phyloP scores from a whole-genome alignment of 768 basidiomycete species.

The Fistulinella prunicolor region DNA sequence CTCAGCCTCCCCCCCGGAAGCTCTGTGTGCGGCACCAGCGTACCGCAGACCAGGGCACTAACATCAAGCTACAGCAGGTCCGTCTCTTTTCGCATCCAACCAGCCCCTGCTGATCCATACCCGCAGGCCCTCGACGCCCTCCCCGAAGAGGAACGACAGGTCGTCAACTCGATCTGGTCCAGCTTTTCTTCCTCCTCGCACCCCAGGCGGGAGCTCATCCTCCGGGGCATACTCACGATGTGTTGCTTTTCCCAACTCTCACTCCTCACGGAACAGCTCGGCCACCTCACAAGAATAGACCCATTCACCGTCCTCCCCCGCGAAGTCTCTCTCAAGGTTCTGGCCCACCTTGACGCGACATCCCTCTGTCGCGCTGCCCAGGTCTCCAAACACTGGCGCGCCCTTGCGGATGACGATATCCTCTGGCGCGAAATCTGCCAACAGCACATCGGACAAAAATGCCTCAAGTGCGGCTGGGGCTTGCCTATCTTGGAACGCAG shows the following conservation, averaged over 20 bases:
- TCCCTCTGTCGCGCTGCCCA: slow-evolving; percentile 93
- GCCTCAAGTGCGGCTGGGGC: slow-evolving; percentile 96
- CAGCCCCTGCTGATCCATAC: slow-evolving; percentile 7
- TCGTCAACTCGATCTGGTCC: slow-evolving; percentile 92
- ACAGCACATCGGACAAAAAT: slow-evolving; percentile 97
- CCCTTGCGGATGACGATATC: slow-evolving; percentile 90
- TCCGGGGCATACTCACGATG: slow-evolving; percentile 97
- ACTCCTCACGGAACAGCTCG: slow-evolving; percentile 88
- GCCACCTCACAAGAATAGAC: slow-evolving; percentile 92
- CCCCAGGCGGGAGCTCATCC: slow-evolving; percentile 86
- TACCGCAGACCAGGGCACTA: slow-evolving; percentile 95
- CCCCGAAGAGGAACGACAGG: slow-evolving; percentile 79
- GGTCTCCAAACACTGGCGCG: slow-evolving; percentile 80
- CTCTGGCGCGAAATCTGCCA: slow-evolving; percentile 97
- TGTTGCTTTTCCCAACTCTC: slow-evolving; percentile 99
- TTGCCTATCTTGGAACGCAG: slow-evolving; percentile 85
- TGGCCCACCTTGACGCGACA: slow-evolving; percentile 86
- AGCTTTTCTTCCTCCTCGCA: slow-evolving; percentile 95
- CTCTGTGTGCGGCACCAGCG: slow-evolving; percentile 92
- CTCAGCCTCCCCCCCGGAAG: slow-evolving; percentile 51
- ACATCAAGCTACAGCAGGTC: slow-evolving; percentile 88
- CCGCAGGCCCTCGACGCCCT: slow-evolving; percentile 85
- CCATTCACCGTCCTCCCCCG: slow-evolving; percentile 89
- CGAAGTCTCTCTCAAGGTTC: slow-evolving; percentile 83
- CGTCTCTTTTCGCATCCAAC: neutral